Evolutionary conservation across 1,284 basidiomycete species (phyloP), one percentile per base, ranked within the genome.

Genomic region (Rhodotorula sp.): DNA sequence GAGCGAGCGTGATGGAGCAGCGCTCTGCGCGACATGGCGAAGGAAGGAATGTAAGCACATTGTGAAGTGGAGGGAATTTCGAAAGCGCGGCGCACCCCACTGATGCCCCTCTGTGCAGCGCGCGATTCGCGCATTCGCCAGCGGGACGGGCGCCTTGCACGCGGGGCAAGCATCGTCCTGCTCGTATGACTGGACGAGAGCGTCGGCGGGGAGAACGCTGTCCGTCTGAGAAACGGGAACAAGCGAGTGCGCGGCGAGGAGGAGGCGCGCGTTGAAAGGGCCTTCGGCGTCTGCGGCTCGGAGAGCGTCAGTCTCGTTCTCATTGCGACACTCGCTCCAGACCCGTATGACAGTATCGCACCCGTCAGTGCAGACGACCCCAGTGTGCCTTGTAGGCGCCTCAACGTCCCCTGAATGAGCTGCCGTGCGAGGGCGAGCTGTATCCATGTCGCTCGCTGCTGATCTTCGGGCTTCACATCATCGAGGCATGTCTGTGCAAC

Each of bases 1-100:
- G 49, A 17, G 53, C 48, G 13, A 72, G 62, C 12, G 73, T 72
- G 54, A 74, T 50, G 27, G 73, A 74, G 66, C 73, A 74, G 34
- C 73, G 70, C 49, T 74, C 72, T 73, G 65, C 17, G 14, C 12
- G 17, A 44, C 56, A 4, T 14, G 14, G 8, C 42, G n/a, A 48
- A 21, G 3, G 34, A 3, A 14, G 19, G 9, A 12, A 7, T 1
- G 7, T 14, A 41, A 12, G 54, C 23, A 16, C 27, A 48, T 3
- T 8, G 41, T 45, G 19, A 45, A 19, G 52, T 7, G 8, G 25
- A 25, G 23, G n/a, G 41, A 27, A 23, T 5, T 23, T 27, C 16
- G 45, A n/a, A 25, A 34, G 45, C 13, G 19, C 1, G 23, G 57
- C 71, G 34, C 45, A 73, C 71, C 72, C 73, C 73, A 74, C 10